Evolutionary conservation across 208 protist genomes (phyloP), one percentile per base, ranked within the genome.

Genomic region (Acanthamoeba polyphaga): DNA sequence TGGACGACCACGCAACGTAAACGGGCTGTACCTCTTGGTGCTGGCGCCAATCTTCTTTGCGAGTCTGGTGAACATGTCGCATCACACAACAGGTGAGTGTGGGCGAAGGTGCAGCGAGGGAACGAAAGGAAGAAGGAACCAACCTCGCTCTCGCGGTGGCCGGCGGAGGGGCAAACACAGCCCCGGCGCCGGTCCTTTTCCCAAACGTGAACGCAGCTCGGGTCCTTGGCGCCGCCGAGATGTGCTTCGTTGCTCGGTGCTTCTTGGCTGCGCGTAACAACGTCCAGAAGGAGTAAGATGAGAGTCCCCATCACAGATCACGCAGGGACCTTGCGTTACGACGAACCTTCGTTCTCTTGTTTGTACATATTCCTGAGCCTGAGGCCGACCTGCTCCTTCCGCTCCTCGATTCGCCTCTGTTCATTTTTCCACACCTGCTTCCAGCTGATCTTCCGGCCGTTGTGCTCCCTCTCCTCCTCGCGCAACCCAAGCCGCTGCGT

Each of bases 1-100:
- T 24, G 17, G 80, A 8, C 51, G 7, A 60, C 34, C 12, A 29
- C 17, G 38, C 13, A 84, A 29, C 27, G 27, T 3, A 22, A 84
- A 22, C 38, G 12, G 17, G 60, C 60, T 66, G 60, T 66, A 88
- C 80, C 53, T 82, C 22, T 64, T 34, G 53, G 51, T 49, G 15
- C n/a, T 88, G 53, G 80, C 80, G 8, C 80, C 80, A 13, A 88
- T 88, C 29, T 88, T 88, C 53, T 88, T 88, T 34, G 80, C 80
- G 22, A 88, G 46, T n/a, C 80, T 88, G 22, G 12, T 8, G 22
- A 46, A 7, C 15, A 78, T 1, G n/a, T 5, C 1, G 80, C 10
- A 13, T 9, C 6, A 64, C 6, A 27, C 22, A 46, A 66, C 15
- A 49, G 53, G 38, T 87, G 10, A 87, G 24, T 60, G 19, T 27